Evolutionary conservation across 2,329 filamentous ascomycete genomes (phyloP).

Genomic region (Westerdykella sp.): DNA sequence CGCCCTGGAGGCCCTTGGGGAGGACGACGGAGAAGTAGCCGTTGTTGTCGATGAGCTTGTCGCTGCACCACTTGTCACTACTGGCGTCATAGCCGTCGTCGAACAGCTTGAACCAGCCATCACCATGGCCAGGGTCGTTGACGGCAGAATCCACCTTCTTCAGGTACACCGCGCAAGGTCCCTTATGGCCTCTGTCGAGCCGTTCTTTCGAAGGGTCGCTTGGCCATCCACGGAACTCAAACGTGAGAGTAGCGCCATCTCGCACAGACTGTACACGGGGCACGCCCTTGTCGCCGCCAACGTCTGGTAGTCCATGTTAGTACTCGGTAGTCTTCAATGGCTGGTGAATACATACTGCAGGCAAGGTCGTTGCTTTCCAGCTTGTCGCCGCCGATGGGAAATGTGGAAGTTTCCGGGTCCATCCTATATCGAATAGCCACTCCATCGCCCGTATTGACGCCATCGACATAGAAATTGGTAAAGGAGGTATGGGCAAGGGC

Average conservation of each 20-base stretch:
- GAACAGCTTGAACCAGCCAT: conserved; percentile 75
- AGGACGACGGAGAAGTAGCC: conserved; percentile 59
- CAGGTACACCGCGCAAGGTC: conserved; percentile 67
- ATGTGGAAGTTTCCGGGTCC: conserved; percentile 47
- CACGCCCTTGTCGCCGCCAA: conserved; percentile 45
- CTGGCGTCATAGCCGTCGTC: conserved; percentile 58
- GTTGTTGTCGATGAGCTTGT: conserved; percentile 59
- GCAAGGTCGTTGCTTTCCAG: conserved; percentile 59
- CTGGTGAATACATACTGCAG: conserved; percentile 52
- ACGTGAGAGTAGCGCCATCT: conserved; percentile 54
- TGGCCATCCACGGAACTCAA: conserved; percentile 60
- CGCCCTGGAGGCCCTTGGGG: conserved; percentile 55
- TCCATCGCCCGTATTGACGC: conserved; percentile 52
- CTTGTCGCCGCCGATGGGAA: conserved; percentile 48
- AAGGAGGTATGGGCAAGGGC: conserved; percentile 34
- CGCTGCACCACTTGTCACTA: conserved; percentile 60
- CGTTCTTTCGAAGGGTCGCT: conserved; percentile 49
- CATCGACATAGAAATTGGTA: conserved; percentile 32
- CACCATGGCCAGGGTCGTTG: conserved; percentile 48
- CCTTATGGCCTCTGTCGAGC: conserved; percentile 58
- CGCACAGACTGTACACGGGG: conserved; percentile 42
- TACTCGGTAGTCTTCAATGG: background rate
- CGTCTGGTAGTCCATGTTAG: conserved; percentile 33
- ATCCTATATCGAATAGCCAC: conserved; percentile 64
- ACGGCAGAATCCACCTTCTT: conserved; percentile 59